These are phyloP conservation scores for Tuber melanosporum DNA, from an alignment of 495 filamentous ascomycete species.

Conservation along the genomic window DNA sequence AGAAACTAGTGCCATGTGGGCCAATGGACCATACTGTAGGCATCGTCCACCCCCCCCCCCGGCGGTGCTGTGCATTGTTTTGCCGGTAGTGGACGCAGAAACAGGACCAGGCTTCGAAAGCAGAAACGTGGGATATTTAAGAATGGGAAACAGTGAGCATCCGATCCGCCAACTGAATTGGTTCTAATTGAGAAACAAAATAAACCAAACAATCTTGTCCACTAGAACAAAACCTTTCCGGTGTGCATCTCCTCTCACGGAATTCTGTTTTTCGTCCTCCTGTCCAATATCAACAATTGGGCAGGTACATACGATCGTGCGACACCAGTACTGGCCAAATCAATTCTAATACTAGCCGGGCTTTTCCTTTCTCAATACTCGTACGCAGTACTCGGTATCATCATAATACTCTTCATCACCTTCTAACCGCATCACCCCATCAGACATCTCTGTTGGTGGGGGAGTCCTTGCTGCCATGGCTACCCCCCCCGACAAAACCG, in stretches of 20 bases:
- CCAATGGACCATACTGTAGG: background rate
- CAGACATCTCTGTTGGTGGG: background rate
- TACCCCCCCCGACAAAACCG: background rate
- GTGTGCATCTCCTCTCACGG: background rate
- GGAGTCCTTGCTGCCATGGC: background rate
- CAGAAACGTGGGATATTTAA: background rate
- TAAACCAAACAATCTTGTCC: constrained; percentile 1
- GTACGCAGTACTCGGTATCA: background rate
- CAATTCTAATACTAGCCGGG: background rate
- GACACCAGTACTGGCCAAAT: background rate
- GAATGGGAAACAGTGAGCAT: background rate
- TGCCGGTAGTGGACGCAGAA: background rate
- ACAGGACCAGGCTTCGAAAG: background rate
- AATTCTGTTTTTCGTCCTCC: background rate
- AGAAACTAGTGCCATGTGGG: background rate
- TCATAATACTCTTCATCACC: background rate
- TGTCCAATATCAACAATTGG: background rate
- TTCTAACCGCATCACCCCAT: background rate
- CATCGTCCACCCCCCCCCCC: background rate
- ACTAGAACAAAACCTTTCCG: background rate
- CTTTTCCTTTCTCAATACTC: background rate
- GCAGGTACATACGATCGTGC: background rate
- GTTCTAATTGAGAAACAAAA: background rate
- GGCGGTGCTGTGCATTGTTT: background rate
- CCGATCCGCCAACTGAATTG: background rate